Base-by-base conservation (phyloP, 1,284 basidiomycete species). In the Pisolithus thermaeus region DNA sequence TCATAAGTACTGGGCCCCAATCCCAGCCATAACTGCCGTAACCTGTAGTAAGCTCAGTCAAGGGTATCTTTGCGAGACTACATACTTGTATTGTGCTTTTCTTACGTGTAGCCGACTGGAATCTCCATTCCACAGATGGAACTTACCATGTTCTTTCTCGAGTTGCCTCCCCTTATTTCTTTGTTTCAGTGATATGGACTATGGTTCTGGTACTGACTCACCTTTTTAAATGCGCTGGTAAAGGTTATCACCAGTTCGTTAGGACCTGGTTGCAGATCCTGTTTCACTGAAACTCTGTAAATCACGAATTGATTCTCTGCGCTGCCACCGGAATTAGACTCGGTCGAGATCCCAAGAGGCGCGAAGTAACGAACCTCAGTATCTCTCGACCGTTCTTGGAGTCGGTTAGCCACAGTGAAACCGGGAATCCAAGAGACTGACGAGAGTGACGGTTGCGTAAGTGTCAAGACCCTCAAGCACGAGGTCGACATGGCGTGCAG, bases 381-480 rank as follows among this genome's bases (percentile, higher is more conserved):
- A 95, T 78, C 20, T 75, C 73, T 20, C 74, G 58, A 3, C 80
- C 88, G 59, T 95, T 94, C 83, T 93, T 48, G 59, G 12, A 43
- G 8, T 25, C 14, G 27, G n/a, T 28, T 12, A 43, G 42, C 14
- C n/a, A 18, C 27, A 28, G 9, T 23, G 30, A 25, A 51, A 32
- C 47, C 46, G 30, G 25, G 35, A 8, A 41, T 32, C 6, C 20
- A 12, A 30, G 35, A 2, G 12, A 68, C 84, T 68, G 56, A 90
- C 91, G 50, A 92, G 68, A 32, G 71, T 66, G 42, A 92, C 75
- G 16, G 71, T 74, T 4, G 87, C 84, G 66, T 90, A 94, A 0
- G 92, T 95, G 66, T 96, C 92, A 23, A 96, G 70, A 11, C 93
- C 92, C 16, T 93, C 90, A 56, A 94, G 92, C 7, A 93, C 74